Evolutionary conservation across 352 stramenopile species (phyloP).

Genomic region (Phytopythium kandeliae): DNA sequence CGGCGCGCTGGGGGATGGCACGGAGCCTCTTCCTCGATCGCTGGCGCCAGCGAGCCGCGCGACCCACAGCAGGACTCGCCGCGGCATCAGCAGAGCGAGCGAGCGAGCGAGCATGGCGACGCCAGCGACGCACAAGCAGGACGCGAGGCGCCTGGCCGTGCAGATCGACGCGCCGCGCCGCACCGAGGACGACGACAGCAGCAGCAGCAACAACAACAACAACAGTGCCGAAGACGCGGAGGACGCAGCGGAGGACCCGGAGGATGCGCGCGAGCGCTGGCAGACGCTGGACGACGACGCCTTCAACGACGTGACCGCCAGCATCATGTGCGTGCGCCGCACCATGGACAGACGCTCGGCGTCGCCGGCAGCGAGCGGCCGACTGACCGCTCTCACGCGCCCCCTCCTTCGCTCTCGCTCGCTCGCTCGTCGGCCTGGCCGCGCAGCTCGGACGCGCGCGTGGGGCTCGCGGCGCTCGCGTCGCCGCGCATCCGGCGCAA

Average conservation of each 20-base stretch:
- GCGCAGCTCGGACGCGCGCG: slow-evolving; percentile 31
- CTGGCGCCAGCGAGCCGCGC: too few relatives aligned
- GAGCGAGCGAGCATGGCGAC: neutral
- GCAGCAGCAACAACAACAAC: neutral
- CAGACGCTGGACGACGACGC: slow-evolving; percentile 23
- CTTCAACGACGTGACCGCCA: slow-evolving; percentile 42
- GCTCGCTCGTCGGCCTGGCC: too few relatives aligned
- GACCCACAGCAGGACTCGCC: neutral
- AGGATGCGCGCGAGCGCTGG: slow-evolving; percentile 10
- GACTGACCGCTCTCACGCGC: too few relatives aligned
- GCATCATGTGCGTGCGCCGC: slow-evolving; percentile 38
- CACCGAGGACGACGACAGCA: too few relatives aligned
- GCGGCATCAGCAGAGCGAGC: neutral
- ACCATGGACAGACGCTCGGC: too few relatives aligned
- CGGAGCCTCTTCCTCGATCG: too few relatives aligned
- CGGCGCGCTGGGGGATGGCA: too few relatives aligned
- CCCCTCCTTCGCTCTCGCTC: too few relatives aligned
- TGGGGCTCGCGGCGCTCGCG: slow-evolving; percentile 20
- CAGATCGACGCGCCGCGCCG: neutral
- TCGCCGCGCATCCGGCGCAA: slow-evolving; percentile 24
- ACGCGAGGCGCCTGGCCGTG: neutral
- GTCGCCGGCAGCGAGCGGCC: neutral
- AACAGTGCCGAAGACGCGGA: slow-evolving; percentile 3
- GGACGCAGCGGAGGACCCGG: too few relatives aligned
- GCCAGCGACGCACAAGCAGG: neutral